Evolutionary conservation across 306 rosid genomes (phyloP).

Genomic region (Sophora flavescens): DNA sequence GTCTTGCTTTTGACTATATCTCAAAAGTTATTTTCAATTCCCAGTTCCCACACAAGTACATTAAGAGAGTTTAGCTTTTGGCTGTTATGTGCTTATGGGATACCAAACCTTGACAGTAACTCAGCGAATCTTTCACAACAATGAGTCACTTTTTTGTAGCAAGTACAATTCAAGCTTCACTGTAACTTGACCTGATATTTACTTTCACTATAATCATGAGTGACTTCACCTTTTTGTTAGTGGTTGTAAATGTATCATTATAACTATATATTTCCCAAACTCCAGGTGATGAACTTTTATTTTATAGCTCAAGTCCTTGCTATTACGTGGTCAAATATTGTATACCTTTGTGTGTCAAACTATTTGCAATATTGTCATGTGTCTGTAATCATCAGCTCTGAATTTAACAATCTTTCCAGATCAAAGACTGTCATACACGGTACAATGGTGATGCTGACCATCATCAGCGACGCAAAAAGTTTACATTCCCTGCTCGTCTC

Average conservation of each 20-base stretch:
- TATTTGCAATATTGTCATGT: constrained; percentile 28
- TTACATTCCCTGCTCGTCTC: constrained; percentile 93
- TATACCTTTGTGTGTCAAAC: constrained; percentile 42
- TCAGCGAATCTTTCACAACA: background rate
- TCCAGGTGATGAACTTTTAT: constrained; percentile 28
- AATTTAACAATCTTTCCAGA: constrained; percentile 59
- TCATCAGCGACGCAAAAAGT: constrained; percentile 93
- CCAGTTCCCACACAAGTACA: constrained; percentile 21
- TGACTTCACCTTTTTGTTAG: background rate
- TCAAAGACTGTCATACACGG: constrained; percentile 96
- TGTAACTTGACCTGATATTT: background rate
- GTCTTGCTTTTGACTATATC: constrained; percentile 9
- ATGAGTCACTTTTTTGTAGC: constrained; percentile 10
- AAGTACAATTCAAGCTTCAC: constrained; percentile 8
- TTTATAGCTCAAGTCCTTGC: constrained; percentile 35
- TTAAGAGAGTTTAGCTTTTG: background rate
- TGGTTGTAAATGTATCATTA: constrained; percentile 16
- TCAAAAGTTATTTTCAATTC: constrained; percentile 23
- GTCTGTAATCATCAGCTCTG: constrained; percentile 38
- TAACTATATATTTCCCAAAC: constrained; percentile 22
- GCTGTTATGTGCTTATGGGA: constrained; percentile 2
- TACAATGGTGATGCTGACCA: constrained; percentile 97
- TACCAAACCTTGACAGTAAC: constrained; percentile 5
- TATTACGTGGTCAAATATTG: constrained; percentile 32
- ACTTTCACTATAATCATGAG: background rate